phyloP scores from a whole-genome alignment of 768 basidiomycete species.

The Mycena indigotica region DNA sequence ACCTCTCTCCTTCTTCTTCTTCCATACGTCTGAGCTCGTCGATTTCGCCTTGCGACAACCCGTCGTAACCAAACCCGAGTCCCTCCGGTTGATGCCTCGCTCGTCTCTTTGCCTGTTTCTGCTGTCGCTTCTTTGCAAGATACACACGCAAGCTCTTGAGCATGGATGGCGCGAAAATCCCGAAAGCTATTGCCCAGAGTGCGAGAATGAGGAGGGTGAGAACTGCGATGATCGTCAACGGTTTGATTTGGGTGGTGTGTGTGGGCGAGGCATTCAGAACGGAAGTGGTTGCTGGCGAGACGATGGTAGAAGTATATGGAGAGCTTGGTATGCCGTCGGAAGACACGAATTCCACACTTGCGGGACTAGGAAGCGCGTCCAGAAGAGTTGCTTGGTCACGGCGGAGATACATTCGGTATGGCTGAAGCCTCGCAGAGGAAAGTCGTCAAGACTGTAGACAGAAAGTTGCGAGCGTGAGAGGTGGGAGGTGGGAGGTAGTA shows the following conservation, averaged over 20 bases:
- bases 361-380: not conserved
- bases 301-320: not conserved
- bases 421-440: conserved; percentile 16
- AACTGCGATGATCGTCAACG: conserved; percentile 22
- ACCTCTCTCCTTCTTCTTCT: conserved; percentile 14
- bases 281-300: not conserved
- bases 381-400: conserved; percentile 7
- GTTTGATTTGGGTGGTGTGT: conserved; percentile 7
- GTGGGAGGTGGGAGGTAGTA: not conserved
- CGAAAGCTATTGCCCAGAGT: conserved; percentile 18
- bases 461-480: too few relatives aligned
- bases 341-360: not conserved
- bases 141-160: conserved; percentile 6
- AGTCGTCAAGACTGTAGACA: conserved; percentile 1
- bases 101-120: conserved; percentile 14
- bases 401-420: not conserved
- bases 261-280: not conserved
- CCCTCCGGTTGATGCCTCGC: conserved; percentile 11
- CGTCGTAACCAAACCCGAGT: conserved; percentile 29
- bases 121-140: conserved; percentile 4
- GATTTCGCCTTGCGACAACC: conserved; percentile 24
- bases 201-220: conserved; percentile 24
- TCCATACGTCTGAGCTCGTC: conserved; percentile 18
- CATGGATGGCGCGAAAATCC: conserved; percentile 22
- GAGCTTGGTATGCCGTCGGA: not conserved